A percentile compares a stretch with the other conserved stretches of the same genome.
Evolutionary conservation across 352 stramenopile species (phyloP).

Genomic region (Halophytophthora polymorphica): DNA sequence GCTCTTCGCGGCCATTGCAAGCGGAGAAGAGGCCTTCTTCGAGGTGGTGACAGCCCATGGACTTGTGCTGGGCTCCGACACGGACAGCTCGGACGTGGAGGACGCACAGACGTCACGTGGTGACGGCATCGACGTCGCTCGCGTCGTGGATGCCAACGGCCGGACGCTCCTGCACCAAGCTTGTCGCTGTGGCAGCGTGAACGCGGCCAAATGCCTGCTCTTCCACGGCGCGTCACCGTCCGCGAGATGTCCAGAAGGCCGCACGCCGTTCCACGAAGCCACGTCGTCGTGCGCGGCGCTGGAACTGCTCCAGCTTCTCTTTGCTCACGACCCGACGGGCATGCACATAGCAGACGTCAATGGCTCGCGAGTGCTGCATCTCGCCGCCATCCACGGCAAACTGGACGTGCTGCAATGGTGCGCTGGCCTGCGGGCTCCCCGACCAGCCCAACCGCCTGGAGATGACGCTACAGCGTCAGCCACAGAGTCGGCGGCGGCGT

Average conservation of each 20-base stretch:
- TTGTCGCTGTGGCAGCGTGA: conserved; percentile 43
- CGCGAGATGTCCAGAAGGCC: conserved; percentile 43
- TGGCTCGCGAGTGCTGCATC: conserved; percentile 57
- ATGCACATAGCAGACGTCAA: conserved; percentile 52
- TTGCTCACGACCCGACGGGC: conserved; percentile 44
- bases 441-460: neutral
- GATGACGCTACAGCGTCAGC: neutral
- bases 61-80: conserved; percentile 6
- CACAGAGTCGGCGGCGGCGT: neutral
- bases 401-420: conserved; percentile 63
- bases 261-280: conserved; percentile 60
- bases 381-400: conserved; percentile 64
- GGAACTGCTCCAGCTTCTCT: conserved; percentile 42
- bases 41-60: conserved; percentile 20
- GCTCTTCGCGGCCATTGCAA: conserved; percentile 24
- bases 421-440: conserved; percentile 7
- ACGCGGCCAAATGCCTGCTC: conserved; percentile 52
- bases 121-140: conserved; percentile 30
- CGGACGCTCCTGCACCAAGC: conserved; percentile 70
- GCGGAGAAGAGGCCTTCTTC: conserved; percentile 20
- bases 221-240: conserved; percentile 45
- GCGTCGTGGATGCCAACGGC: conserved; percentile 43
- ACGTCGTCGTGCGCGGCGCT: conserved; percentile 32
- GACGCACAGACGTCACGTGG: neutral
- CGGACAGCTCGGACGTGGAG: neutral